These are phyloP conservation scores for Rhizopogon rudus DNA, from an alignment of 768 basidiomycete genomes.

Conservation along the genomic window DNA sequence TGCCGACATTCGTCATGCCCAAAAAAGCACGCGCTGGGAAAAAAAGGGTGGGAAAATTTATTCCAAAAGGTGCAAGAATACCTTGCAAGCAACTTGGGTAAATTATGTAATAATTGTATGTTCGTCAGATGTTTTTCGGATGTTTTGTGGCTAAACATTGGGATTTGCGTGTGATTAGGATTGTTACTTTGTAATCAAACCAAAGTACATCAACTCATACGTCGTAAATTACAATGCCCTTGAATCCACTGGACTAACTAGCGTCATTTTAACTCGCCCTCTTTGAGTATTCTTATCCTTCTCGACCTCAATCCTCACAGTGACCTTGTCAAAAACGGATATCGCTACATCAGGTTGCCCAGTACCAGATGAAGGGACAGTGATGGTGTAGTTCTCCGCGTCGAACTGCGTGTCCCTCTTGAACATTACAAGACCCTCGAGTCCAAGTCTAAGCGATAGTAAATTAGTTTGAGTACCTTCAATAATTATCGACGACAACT, in stretches of 20 bases:
- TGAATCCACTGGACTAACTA: conserved; percentile 63
- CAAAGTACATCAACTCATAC: neutral
- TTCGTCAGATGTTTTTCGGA: too few species aligned
- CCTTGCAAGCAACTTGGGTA: too few species aligned
- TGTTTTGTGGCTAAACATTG: too few species aligned
- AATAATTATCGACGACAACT: too few species aligned
- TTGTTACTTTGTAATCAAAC: too few species aligned
- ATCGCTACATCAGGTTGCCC: conserved; percentile 46
- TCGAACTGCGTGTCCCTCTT: conserved; percentile 88
- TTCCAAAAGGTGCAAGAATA: too few species aligned
- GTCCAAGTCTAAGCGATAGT: conserved; percentile 61
- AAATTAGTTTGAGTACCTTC: neutral
- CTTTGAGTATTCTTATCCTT: conserved; percentile 93
- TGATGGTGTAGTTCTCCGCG: conserved; percentile 83
- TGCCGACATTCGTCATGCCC: too few species aligned
- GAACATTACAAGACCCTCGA: conserved; percentile 94
- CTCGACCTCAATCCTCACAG: conserved; percentile 86
- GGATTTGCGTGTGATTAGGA: too few species aligned
- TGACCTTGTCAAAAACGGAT: conserved; percentile 91
- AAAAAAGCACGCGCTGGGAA: too few species aligned
- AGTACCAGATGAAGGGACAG: conserved; percentile 44
- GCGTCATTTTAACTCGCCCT: conserved; percentile 82
- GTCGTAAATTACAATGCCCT: conserved; percentile 27
- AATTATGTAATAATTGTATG: too few species aligned
- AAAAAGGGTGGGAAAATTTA: too few species aligned